Conservation (phyloP, 352 stramenopile species). For the Phytopythium vexans region DNA sequence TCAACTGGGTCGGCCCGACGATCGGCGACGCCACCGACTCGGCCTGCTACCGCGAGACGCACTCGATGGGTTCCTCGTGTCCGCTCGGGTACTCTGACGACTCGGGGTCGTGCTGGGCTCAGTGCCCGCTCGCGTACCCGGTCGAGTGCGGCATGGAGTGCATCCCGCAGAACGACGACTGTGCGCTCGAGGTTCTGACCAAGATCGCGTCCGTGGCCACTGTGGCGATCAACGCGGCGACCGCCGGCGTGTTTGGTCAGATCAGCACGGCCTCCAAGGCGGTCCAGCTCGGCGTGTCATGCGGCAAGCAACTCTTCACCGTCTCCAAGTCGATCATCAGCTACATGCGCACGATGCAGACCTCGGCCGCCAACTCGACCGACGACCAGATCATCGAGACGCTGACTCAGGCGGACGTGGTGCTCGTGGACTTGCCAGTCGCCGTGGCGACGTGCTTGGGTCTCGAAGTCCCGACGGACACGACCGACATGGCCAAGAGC, state of each 20-base stretch:
- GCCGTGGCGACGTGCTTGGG: conserved; percentile 46
- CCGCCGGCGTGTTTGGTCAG: conserved; percentile 49
- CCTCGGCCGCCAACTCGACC: conserved; percentile 32
- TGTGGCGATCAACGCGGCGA: conserved; percentile 45
- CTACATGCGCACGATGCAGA: conserved; percentile 5
- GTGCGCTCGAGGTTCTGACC: conserved; percentile 36
- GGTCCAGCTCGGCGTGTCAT: conserved; percentile 42
- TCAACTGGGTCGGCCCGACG: conserved; percentile 25
- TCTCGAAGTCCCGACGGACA: background rate
- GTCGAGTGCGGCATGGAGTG: conserved; percentile 71
- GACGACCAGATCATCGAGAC: conserved; percentile 44
- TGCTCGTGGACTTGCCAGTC: conserved; percentile 29
- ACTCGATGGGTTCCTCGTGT: conserved; percentile 28
- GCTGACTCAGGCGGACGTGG: conserved; percentile 19
- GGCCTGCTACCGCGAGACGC: conserved; percentile 52
- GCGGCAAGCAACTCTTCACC: conserved; percentile 40
- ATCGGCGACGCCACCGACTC: conserved; percentile 17
- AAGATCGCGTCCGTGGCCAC: conserved; percentile 49
- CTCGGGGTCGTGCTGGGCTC: conserved; percentile 50
- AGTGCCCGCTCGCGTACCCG: conserved; percentile 72
- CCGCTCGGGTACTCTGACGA: conserved; percentile 46
- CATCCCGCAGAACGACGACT: conserved; percentile 67
- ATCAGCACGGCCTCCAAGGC: conserved; percentile 34
- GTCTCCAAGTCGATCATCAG: background rate
- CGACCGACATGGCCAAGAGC: background rate